phyloP scores from a whole-genome alignment of 2,329 filamentous ascomycete genomes.

The Ilyonectria robusta region DNA sequence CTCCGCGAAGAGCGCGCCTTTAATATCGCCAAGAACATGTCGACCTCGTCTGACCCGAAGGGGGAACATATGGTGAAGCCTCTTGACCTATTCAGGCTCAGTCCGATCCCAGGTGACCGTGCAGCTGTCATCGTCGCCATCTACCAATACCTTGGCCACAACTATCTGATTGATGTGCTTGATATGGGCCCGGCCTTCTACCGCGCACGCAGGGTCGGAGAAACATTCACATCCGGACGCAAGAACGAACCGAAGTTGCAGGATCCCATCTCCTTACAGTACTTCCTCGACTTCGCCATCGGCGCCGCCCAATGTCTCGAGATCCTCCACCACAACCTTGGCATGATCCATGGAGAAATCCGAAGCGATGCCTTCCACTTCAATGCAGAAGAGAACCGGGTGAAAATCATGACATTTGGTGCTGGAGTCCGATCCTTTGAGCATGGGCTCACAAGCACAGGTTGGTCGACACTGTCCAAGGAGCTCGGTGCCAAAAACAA shows the following conservation, averaged over 20 bases:
- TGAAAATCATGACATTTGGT: slow-evolving; percentile 88
- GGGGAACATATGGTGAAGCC: slow-evolving; percentile 85
- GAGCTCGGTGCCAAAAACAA: slow-evolving; percentile 91
- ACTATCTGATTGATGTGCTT: slow-evolving; percentile 79
- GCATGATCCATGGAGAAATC: slow-evolving; percentile 91
- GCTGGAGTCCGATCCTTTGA: slow-evolving; percentile 91
- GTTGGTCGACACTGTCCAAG: slow-evolving; percentile 87
- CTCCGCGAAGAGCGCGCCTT: slow-evolving; percentile 90
- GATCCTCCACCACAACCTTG: slow-evolving; percentile 89
- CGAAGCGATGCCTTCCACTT: slow-evolving; percentile 93
- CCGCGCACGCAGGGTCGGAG: slow-evolving; percentile 66
- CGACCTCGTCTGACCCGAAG: slow-evolving; percentile 78
- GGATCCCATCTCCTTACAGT: slow-evolving; percentile 77
- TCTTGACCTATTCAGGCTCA: slow-evolving; percentile 82
- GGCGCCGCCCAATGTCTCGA: slow-evolving; percentile 89
- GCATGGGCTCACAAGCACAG: slow-evolving; percentile 86
- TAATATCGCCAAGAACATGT: slow-evolving; percentile 83
- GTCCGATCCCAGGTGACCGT: slow-evolving; percentile 77
- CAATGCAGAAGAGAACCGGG: slow-evolving; percentile 76
- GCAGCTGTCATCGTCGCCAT: slow-evolving; percentile 83
- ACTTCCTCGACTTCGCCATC: slow-evolving; percentile 92
- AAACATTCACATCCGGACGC: slow-evolving; percentile 62
- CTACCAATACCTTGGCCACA: slow-evolving; percentile 83
- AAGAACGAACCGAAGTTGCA: slow-evolving; percentile 64
- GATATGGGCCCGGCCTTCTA: slow-evolving; percentile 85